Base-by-base conservation (phyloP, 768 basidiomycete genomes). In the Leccinum longicurvipes region DNA sequence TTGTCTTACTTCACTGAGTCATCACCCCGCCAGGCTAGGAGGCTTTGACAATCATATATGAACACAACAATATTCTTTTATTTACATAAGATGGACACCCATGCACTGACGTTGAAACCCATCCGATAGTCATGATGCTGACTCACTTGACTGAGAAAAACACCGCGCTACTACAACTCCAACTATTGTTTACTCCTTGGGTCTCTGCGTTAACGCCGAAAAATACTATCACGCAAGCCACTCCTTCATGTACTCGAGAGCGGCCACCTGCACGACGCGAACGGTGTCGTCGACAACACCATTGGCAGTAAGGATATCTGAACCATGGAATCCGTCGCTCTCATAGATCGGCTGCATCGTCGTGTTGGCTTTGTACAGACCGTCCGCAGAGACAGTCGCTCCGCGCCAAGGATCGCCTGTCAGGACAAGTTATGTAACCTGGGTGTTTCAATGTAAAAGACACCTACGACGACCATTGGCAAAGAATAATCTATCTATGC, bases 381-480 rank as follows among this genome's bases (percentile, higher is more conserved):
- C 74, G 24, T 81, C 77, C 0, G 86, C 81, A 5, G 87, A 88
- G 7, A 88, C 75, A 0, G 87, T 89, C 5, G 82, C 80, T 52
- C 84, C 84, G 50, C 81, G 77, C 87, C 86, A 89, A n/a, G 88
- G 87, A 60, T 89, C 87, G 42, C 85, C 86, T 88, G 31, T 46
- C 24, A n/a, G 15, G 12, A 19, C 29, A 21, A 11, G 27, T n/a
- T 25, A n/a, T 14, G 17, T 7, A 8, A 5, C 17, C 15, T 53
- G n/a, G 61, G 51, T 24, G 24, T 23, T 5, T 29, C 24, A 12
- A 21, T 6, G 25, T 27, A 48, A 17, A 15, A 21, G 25, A 36
- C 4, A 52, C 85, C 60, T 61, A 87, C 86, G 83, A 48, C 76
- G 73, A 42, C 85, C 86, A 47, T 86, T 89, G 42, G 85, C 85